A percentile compares a stretch with the other conserved stretches of the same genome.
Conservation (phyloP, 176 grass and related monocot species). For the Carex pumila region DNA sequence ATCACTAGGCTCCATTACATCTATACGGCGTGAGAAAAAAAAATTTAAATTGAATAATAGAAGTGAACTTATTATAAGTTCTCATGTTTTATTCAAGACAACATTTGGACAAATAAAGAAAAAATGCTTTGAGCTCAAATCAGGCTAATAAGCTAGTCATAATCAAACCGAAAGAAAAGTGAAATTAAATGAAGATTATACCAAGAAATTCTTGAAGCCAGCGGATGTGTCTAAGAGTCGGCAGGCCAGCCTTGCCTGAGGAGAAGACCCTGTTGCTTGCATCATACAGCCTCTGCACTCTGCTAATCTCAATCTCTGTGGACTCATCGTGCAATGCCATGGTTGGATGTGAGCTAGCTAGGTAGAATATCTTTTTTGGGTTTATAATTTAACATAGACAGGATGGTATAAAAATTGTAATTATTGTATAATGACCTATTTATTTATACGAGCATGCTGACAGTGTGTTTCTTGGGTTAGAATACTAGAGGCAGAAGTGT, state of each 20-base stretch:
- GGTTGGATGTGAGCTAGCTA: background rate
- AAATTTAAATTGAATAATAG: background rate
- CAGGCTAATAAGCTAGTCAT: background rate
- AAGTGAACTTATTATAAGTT: no score
- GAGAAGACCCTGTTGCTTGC: conserved; percentile 59
- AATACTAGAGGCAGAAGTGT: conserved; percentile 13
- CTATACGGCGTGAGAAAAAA: conserved; percentile 8
- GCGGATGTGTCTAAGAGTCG: conserved; percentile 30
- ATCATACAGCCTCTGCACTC: conserved; percentile 70
- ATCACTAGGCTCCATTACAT: conserved; percentile 47
- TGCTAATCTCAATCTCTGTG: conserved; percentile 37
- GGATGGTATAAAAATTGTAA: background rate
- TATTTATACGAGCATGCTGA: background rate
- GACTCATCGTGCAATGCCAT: conserved; percentile 24
- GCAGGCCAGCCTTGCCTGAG: conserved; percentile 8
- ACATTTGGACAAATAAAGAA: no score
- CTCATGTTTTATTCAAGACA: no score
- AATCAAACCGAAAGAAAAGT: background rate
- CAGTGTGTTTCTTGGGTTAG: background rate
- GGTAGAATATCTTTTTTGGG: background rate
- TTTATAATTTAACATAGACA: background rate
- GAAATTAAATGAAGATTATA: background rate
- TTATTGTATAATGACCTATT: background rate
- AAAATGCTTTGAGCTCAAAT: no score
- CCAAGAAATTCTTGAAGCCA: conserved; percentile 59